Conservation (phyloP, 306 rosid species). For the Herpetospermum pedunculosum region DNA sequence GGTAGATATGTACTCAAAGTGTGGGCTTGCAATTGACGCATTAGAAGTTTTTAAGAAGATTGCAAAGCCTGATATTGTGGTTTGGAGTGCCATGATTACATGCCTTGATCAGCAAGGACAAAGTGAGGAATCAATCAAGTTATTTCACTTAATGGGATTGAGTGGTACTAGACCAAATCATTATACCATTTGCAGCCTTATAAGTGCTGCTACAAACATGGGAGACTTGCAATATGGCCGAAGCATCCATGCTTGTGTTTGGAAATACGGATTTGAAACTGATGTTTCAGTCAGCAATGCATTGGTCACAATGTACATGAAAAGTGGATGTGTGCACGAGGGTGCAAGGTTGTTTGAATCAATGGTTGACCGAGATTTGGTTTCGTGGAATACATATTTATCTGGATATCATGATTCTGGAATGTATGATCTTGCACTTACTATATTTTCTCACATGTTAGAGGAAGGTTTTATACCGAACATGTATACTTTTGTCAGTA, state of each 20-base stretch:
- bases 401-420: slow-evolving; percentile 11
- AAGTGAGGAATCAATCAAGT: slow-evolving; percentile 15
- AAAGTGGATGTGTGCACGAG: slow-evolving; percentile 11
- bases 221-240: slow-evolving; percentile 15
- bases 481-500: slow-evolving; percentile 20
- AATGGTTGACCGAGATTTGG: slow-evolving; percentile 22
- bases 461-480: slow-evolving; percentile 16
- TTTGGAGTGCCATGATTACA: slow-evolving; percentile 29
- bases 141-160: slow-evolving; percentile 19
- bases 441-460: slow-evolving; percentile 11
- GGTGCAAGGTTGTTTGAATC: slow-evolving; percentile 17
- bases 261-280: slow-evolving; percentile 21
- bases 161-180: slow-evolving; percentile 16
- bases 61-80: slow-evolving; percentile 26
- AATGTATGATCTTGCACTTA: slow-evolving; percentile 7
- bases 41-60: slow-evolving; percentile 21
- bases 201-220: slow-evolving; percentile 20
- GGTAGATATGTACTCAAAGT: slow-evolving; percentile 28
- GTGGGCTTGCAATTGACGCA: slow-evolving; percentile 20
- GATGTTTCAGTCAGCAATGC: slow-evolving; percentile 18
- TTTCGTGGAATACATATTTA: slow-evolving; percentile 27
- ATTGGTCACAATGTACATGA: slow-evolving; percentile 23
- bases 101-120: slow-evolving; percentile 32
- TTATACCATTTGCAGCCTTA: slow-evolving; percentile 14
- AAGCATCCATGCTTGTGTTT: slow-evolving; percentile 20